Percentiles rank a stretch among this genome's conserved stretches.
phyloP scores from a whole-genome alignment of 495 filamentous ascomycete species.

The Aspergillus nanangensis region DNA sequence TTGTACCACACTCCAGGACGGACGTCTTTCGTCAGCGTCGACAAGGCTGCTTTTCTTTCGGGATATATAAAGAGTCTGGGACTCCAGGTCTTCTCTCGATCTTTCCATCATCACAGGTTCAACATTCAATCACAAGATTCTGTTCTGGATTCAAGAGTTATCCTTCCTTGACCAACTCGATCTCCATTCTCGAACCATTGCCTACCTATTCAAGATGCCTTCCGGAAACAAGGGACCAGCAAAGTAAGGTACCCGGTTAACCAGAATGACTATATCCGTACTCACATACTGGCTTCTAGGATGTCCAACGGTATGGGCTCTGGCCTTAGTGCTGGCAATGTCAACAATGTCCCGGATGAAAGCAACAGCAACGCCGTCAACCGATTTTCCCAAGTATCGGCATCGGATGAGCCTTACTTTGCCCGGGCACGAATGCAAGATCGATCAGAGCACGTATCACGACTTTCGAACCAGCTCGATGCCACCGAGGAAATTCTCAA shows the following conservation, averaged over 20 bases:
- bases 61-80: slow-evolving; percentile 12
- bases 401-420: slow-evolving; percentile 38
- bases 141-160: no score
- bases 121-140: no score
- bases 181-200: not conserved
- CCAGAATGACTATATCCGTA: not conserved
- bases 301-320: slow-evolving; percentile 13
- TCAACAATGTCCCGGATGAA: slow-evolving; percentile 26
- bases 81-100: not conserved
- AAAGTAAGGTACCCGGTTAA: slow-evolving; percentile 10
- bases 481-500: slow-evolving; percentile 33
- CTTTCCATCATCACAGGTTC: no score
- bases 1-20: slow-evolving; percentile 9
- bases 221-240: slow-evolving; percentile 11
- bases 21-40: slow-evolving; percentile 2
- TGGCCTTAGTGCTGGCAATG: slow-evolving; percentile 26
- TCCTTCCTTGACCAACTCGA: not conserved
- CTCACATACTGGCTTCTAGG: slow-evolving; percentile 10
- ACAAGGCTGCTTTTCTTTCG: not conserved
- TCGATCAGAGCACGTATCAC: slow-evolving; percentile 27
- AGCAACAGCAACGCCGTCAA: slow-evolving; percentile 23
- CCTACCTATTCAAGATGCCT: slow-evolving; percentile 10
- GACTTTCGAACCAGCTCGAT: slow-evolving; percentile 31
- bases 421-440: slow-evolving; percentile 29
- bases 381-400: slow-evolving; percentile 27